These are phyloP conservation scores for Aspergillus thermomutatus DNA, from an alignment of 2,329 filamentous ascomycete genomes.

Conservation along the genomic window DNA sequence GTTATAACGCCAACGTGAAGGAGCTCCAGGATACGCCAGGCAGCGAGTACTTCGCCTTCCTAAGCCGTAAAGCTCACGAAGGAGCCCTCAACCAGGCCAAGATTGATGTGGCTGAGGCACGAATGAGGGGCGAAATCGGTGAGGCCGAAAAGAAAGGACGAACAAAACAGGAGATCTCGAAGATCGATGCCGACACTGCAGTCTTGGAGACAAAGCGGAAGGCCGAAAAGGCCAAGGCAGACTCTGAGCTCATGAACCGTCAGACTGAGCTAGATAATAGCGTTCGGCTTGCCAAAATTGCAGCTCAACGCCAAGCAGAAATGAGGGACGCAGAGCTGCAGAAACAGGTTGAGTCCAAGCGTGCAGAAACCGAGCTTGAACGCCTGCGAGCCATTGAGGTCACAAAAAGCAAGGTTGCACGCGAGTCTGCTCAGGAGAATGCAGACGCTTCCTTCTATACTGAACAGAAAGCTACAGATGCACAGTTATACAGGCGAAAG, in stretches of 20 bases:
- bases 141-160: conserved; percentile 75
- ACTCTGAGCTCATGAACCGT: conserved; percentile 69
- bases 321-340: conserved; percentile 76
- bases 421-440: conserved; percentile 42
- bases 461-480: conserved; percentile 54
- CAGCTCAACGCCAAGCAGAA: conserved; percentile 70
- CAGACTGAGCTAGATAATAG: conserved; percentile 71
- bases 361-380: conserved; percentile 76
- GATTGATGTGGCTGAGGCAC: conserved; percentile 57
- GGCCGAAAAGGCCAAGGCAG: conserved; percentile 73
- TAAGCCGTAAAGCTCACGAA: conserved; percentile 80
- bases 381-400: conserved; percentile 73
- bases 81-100: conserved; percentile 78
- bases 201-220: conserved; percentile 82
- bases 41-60: conserved; percentile 78
- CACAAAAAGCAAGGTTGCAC: conserved; percentile 63
- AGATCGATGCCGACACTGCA: conserved; percentile 81
- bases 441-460: conserved; percentile 51
- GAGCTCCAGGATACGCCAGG: conserved; percentile 79
- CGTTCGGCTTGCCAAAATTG: conserved; percentile 71
- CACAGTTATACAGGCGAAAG: conserved; percentile 38
- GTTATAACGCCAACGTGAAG: conserved; percentile 75
- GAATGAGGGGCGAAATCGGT: conserved; percentile 58
- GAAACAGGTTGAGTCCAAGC: conserved; percentile 71
- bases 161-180: conserved; percentile 81